phyloP scores from a whole-genome alignment of 306 rosid species.

The Vicia faba region DNA sequence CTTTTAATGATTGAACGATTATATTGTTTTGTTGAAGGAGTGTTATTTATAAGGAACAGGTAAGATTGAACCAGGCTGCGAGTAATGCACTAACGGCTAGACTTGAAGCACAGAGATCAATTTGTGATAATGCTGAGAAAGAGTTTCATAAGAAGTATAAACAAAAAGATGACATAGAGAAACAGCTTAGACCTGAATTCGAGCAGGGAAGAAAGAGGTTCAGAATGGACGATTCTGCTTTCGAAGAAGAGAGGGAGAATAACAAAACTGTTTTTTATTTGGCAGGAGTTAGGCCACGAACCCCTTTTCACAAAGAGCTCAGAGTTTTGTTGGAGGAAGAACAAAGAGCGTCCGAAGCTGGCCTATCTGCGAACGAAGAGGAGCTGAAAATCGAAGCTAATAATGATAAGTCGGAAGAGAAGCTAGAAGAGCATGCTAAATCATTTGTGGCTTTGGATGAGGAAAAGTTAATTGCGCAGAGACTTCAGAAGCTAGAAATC shows the following conservation, averaged over 20 bases:
- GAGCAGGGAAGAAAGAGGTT: slow-evolving; percentile 88
- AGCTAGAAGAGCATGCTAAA: slow-evolving; percentile 48
- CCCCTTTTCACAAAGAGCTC: slow-evolving; percentile 80
- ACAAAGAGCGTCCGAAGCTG: slow-evolving; percentile 65
- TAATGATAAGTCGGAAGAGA: slow-evolving; percentile 34
- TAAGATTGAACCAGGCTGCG: slow-evolving; percentile 94
- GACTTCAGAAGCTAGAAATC: slow-evolving; percentile 55
- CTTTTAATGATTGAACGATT: neutral
- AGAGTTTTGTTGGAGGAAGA: slow-evolving; percentile 88
- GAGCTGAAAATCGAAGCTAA: slow-evolving; percentile 36
- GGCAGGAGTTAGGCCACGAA: slow-evolving; percentile 59
- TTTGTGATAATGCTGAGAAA: slow-evolving; percentile 81
- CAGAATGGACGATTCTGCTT: slow-evolving; percentile 60
- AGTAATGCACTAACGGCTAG: slow-evolving; percentile 86
- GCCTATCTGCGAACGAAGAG: slow-evolving; percentile 51
- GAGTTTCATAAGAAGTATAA: slow-evolving; percentile 80
- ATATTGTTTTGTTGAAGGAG: slow-evolving; percentile 58
- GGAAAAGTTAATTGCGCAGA: slow-evolving; percentile 50
- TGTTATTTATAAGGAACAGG: slow-evolving; percentile 91
- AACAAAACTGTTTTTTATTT: slow-evolving; percentile 53
- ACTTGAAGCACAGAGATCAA: slow-evolving; percentile 86
- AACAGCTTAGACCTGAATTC: slow-evolving; percentile 70
- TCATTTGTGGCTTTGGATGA: slow-evolving; percentile 52
- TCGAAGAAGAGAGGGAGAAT: slow-evolving; percentile 52
- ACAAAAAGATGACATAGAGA: slow-evolving; percentile 77